phyloP scores from a whole-genome alignment of 2,329 filamentous ascomycete species.

The Sordariomycetes sp. region DNA sequence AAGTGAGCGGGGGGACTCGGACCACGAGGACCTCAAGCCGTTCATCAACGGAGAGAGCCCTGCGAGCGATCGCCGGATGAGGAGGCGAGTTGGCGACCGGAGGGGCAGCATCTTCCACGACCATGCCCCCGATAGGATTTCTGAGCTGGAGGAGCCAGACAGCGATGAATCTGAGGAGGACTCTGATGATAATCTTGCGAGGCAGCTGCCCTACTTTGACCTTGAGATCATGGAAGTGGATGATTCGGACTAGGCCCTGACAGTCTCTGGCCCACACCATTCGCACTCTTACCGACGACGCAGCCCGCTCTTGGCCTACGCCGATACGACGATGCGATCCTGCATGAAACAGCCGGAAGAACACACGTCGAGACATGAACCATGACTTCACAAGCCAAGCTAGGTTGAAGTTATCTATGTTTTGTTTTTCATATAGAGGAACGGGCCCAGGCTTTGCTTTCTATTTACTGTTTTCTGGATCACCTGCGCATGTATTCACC shows the following conservation, averaged over 20 bases:
- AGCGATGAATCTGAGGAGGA: conserved; percentile 30
- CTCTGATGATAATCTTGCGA: conserved; percentile 26
- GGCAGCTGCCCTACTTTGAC: conserved; percentile 33
- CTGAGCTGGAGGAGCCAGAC: conserved; percentile 38
- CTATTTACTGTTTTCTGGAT: background rate
- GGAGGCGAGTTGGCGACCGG: conserved; percentile 29
- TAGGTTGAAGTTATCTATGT: background rate
- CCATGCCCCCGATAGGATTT: conserved; percentile 34
- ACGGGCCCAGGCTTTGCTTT: background rate
- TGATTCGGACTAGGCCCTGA: conserved; percentile 2
- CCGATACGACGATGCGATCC: background rate
- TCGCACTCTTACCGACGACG: background rate
- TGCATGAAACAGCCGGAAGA: background rate
- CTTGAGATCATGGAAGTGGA: conserved; percentile 38
- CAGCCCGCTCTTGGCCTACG: background rate
- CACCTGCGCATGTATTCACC: background rate
- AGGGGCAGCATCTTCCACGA: conserved; percentile 34
- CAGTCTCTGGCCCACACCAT: background rate
- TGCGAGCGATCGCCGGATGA: conserved; percentile 29
- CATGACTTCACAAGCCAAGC: background rate
- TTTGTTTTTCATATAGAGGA: conserved; percentile 2
- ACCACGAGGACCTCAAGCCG: conserved; percentile 19
- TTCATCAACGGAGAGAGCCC: conserved; percentile 5
- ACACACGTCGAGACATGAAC: background rate
- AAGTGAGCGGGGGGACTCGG: conserved; percentile 36